Evolutionary conservation across 176 grass and related monocot species (phyloP).

Genomic region (Oryza officinalis): DNA sequence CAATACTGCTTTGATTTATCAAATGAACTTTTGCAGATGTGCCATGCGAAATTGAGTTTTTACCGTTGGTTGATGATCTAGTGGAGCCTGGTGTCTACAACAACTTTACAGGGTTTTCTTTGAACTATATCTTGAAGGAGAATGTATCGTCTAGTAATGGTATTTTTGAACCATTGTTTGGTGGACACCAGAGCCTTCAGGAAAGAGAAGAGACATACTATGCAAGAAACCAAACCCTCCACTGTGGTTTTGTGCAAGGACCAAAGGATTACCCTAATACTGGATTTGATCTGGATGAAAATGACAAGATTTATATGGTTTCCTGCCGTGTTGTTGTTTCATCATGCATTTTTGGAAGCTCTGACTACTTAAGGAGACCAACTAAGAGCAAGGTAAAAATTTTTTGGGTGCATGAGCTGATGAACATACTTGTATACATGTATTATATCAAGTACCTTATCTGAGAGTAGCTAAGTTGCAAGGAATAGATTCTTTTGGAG

Average conservation of each 20-base stretch:
- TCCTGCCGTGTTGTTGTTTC: conserved; percentile 72
- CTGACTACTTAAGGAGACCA: conserved; percentile 85
- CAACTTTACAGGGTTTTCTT: conserved; percentile 73
- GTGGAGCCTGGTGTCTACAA: conserved; percentile 54
- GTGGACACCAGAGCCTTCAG: conserved; percentile 65
- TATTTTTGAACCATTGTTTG: conserved; percentile 54
- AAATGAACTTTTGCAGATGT: conserved; percentile 63
- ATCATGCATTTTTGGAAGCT: conserved; percentile 94
- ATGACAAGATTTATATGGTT: conserved; percentile 66
- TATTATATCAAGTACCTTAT: conserved; percentile 8
- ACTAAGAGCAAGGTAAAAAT: conserved; percentile 77
- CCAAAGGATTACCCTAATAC: conserved; percentile 49
- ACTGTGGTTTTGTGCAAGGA: conserved; percentile 79
- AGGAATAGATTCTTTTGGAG: conserved; percentile 10
- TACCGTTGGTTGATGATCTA: conserved; percentile 56
- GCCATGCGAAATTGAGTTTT: conserved; percentile 72
- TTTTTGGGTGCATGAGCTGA: neutral
- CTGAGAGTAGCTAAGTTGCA: conserved; percentile 28
- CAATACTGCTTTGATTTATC: conserved; percentile 24
- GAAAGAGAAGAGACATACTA: conserved; percentile 74
- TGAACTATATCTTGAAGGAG: conserved; percentile 63
- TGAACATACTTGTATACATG: neutral
- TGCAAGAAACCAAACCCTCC: conserved; percentile 76
- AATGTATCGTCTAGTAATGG: conserved; percentile 21
- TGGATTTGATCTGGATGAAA: conserved; percentile 76